Conservation (phyloP, 129 eudicot genomes). For the Tagetes patula region DNA sequence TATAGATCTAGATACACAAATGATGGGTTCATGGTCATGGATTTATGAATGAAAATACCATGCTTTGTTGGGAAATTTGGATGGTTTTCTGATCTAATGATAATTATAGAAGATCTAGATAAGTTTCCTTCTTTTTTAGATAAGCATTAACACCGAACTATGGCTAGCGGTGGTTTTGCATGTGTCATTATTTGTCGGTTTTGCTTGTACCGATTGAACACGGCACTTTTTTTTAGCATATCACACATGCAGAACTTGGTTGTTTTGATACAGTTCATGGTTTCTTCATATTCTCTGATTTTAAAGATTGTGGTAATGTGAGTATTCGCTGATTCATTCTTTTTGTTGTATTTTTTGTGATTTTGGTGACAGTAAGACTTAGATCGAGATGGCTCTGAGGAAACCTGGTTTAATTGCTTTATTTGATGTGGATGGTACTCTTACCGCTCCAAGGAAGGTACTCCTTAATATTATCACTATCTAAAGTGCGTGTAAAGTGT, state of each 20-base stretch:
- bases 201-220: slow-evolving; percentile 6
- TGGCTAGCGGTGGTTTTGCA: slow-evolving; percentile 22
- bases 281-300: slow-evolving; percentile 3
- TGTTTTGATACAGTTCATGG: slow-evolving; percentile 7
- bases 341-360: slow-evolving; percentile 9
- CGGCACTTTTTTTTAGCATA: too few species aligned
- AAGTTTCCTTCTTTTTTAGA: slow-evolving; percentile 16
- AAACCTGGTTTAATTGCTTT: slow-evolving; percentile 83
- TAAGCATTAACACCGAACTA: slow-evolving; percentile 29
- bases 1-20: slow-evolving; percentile 18
- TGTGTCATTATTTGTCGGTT: slow-evolving; percentile 16
- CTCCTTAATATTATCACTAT: slow-evolving; percentile 10
- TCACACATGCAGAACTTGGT: not conserved
- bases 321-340: not conserved
- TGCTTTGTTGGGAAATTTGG: not conserved
- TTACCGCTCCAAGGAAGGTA: slow-evolving; percentile 87
- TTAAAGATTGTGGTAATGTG: slow-evolving; percentile 19
- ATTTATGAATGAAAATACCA: slow-evolving; percentile 11
- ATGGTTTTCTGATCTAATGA: slow-evolving; percentile 5
- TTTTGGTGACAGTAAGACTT: slow-evolving; percentile 27
- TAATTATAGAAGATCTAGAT: slow-evolving; percentile 17
- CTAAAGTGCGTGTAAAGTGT: not conserved
- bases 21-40: slow-evolving; percentile 19
- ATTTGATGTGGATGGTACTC: slow-evolving; percentile 97
- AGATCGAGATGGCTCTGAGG: slow-evolving; percentile 51